phyloP scores from a whole-genome alignment of 805 yeast genomes.

The Tetrapisispora taiwanensis region DNA sequence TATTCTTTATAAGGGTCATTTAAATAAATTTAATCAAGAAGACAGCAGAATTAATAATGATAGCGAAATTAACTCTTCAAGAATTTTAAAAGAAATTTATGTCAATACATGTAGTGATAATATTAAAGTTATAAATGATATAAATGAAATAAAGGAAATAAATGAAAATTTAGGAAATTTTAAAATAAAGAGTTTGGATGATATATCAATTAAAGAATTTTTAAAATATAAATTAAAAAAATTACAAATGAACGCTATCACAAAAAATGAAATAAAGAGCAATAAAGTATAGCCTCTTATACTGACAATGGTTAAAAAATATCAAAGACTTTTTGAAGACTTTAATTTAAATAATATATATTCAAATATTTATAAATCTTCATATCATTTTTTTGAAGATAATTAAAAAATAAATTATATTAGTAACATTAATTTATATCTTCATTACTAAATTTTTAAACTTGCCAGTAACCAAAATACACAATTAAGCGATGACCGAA shows the following conservation, averaged over 20 bases:
- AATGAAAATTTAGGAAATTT: neutral
- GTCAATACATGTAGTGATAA: too few relatives aligned
- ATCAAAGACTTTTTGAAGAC: too few relatives aligned
- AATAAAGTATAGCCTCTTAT: neutral
- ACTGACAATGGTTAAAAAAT: too few relatives aligned
- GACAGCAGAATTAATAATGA: neutral
- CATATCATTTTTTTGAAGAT: too few relatives aligned
- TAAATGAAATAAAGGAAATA: neutral
- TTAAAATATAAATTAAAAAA: conserved; percentile 1
- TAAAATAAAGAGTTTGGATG: conserved; percentile 3
- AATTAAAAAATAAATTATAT: too few relatives aligned
- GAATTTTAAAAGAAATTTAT: neutral
- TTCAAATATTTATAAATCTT: too few relatives aligned
- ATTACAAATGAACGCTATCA: neutral
- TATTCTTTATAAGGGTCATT: neutral
- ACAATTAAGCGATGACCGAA: neutral
- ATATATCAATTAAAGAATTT: conserved; percentile 2
- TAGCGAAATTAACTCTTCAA: neutral
- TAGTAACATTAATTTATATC: too few relatives aligned
- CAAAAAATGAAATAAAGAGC: neutral
- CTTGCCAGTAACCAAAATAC: neutral
- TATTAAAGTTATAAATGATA: too few relatives aligned
- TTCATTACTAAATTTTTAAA: too few relatives aligned
- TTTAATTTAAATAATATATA: too few relatives aligned
- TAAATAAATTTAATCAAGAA: neutral